Base-by-base conservation (phyloP, 2,329 filamentous ascomycete genomes). In the Colletotrichum sp. region DNA sequence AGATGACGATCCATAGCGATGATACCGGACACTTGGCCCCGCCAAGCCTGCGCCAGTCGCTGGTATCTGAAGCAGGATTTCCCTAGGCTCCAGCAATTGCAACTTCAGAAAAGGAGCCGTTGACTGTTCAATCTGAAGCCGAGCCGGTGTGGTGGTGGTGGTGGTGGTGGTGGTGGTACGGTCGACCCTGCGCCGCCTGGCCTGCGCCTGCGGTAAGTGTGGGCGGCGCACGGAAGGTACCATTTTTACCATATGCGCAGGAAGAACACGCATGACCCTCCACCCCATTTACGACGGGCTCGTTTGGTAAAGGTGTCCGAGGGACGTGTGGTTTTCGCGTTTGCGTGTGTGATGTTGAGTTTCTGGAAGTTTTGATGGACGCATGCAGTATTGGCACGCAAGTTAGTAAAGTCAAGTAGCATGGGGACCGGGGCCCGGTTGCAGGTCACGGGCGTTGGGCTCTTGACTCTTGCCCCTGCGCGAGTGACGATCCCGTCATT, bases 291-390 rank as follows among this genome's bases (percentile, higher is more conserved):
- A 63, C 71, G 52, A 62, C 28, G 32, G n/a, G 39, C 57, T 57
- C 22, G 39, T 57, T 26, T 39, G 8, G 26, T 24, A 39, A 44
- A 68, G 39, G 39, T 24, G 69, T 72, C 69, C 64, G 64, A 72
- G 69, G 39, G 52, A 72, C 73, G 73, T 75, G 73, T 72, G 69
- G 63, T 72, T 75, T 75, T 72, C 73, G 73, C 73, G 73, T 68
- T 59, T 64, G 65, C 30, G 65, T 55, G 44, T 30, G 62, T 52
- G 18, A 12, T n/a, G 63, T 28, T 30, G 62, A 34, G 36, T 32
- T 26, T 26, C 24, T 18, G 34, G 60, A 22, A 36, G 30, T 22
- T 64, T 39, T 64, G 60, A 64, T 64, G 60, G 16, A 39, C 34
- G 32, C 30, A 59, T 24, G 22, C 52, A 59, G 39, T 28, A 28